These are phyloP conservation scores for Coelastrella sp. DNA, from an alignment of 139 green algal species.

Conservation along the genomic window DNA sequence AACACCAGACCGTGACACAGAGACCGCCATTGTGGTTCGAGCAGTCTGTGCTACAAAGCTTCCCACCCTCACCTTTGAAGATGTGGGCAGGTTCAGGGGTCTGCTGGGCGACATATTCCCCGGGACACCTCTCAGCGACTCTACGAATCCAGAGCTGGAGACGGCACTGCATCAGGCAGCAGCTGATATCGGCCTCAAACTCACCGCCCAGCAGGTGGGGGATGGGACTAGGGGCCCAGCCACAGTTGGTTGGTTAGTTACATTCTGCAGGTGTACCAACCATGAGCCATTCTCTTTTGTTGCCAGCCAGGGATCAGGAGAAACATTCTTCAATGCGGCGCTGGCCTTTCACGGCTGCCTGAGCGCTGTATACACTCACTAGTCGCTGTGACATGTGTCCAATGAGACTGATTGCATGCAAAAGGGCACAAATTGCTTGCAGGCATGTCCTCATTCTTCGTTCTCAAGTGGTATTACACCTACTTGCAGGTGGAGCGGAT, in stretches of 20 bases:
- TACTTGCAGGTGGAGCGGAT: conserved; percentile 70
- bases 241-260: no score
- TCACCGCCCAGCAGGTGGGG: conserved; percentile 64
- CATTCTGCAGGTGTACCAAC: no score
- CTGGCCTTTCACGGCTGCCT: no score
- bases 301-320: no score
- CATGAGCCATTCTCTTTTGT: no score
- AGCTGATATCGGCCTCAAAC: conserved; percentile 52
- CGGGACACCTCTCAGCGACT: conserved; percentile 57
- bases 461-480: not conserved
- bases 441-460: no score
- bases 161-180: conserved; percentile 63
- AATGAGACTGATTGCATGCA: no score
- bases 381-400: no score
- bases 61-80: conserved; percentile 82
- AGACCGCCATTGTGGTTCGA: conserved; percentile 77
- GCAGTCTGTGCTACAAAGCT: conserved; percentile 82
- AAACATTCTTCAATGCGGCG: no score
- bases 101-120: conserved; percentile 72
- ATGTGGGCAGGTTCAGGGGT: conserved; percentile 62
- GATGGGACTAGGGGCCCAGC: no score
- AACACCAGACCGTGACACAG: conserved; percentile 28
- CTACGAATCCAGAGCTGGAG: conserved; percentile 62
- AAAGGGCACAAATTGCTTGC: no score
- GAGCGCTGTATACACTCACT: no score